Base-by-base conservation (phyloP, 2,329 filamentous ascomycete species). In the Septoria linicola region DNA sequence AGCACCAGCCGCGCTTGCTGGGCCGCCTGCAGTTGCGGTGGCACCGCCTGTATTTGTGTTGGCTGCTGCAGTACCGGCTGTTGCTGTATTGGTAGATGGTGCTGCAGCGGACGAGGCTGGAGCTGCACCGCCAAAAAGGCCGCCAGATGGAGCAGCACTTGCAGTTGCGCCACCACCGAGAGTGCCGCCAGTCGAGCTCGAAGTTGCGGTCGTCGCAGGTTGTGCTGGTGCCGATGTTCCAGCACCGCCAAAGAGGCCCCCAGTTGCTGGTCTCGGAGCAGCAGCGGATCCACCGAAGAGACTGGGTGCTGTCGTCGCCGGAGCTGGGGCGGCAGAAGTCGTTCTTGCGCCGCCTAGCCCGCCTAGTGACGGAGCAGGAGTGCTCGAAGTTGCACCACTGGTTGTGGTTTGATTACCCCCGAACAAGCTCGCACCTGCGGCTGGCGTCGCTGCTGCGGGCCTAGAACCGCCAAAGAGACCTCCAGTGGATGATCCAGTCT, bases 1-100 rank as follows among this genome's bases (percentile, higher is more conserved):
- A 1, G 91, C 89, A 0, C 91, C 91, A 27, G 82, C 78, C 3
- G 88, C 95, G 27, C 55, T 58, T 8, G 44, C 21, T 21, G 27
- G 36, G 6, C 1, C 36, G 13, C 8, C n/a, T 14, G 16, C 16
- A n/a, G 30, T 16, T n/a, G 41, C 31, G 44, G 41, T 19, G 16
- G 35, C 51, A 36, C 35, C 44, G 21, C 21, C 23, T 4, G 36
- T n/a, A 16, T 19, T 39, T 36, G 50, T 23, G 1, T 21, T 13
- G 31, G 40, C 23, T 17, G 46, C 36, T 11, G 36, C 37, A 10
- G 46, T 31, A 21, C 40, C 31, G 8, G 36, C 16, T 19, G 16
- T 14, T 10, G 36, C 17, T 20, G 36, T 6, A 34, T 34, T 39
- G n/a, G 39, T 40, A 3, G 41, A 40, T 4, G 51, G 16, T 25